phyloP scores from a whole-genome alignment of 495 filamentous ascomycete species.

The Xanthoparmelia taractica region DNA sequence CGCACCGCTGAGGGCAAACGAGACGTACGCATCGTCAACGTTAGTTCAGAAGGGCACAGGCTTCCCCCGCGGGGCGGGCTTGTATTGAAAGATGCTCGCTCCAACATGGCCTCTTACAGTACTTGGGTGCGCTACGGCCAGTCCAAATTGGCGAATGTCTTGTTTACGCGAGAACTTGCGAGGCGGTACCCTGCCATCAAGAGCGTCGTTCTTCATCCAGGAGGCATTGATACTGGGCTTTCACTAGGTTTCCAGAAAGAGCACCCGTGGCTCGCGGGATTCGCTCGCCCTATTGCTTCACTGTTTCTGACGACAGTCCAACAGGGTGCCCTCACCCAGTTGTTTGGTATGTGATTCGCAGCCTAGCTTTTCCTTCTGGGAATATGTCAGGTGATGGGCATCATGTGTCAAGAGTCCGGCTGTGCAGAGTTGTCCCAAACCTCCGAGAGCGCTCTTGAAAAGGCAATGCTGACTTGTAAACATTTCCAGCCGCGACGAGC shows the following conservation, averaged over 20 bases:
- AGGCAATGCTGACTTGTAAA: not conserved
- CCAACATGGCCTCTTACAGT: conserved; percentile 34
- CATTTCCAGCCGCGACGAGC: conserved; percentile 28
- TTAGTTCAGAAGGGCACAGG: conserved; percentile 37
- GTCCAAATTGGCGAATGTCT: conserved; percentile 61
- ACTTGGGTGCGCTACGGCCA: conserved; percentile 54
- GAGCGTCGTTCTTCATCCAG: conserved; percentile 56
- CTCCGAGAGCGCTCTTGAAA: not conserved
- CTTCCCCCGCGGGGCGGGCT: conserved; percentile 28
- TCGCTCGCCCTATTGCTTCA: conserved; percentile 11
- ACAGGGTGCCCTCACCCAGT: conserved; percentile 48
- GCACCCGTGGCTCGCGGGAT: conserved; percentile 27
- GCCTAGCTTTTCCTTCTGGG: not conserved
- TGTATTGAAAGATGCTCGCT: conserved; percentile 20
- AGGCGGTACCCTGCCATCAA: conserved; percentile 49
- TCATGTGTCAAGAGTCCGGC: not conserved
- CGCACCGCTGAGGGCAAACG: conserved; percentile 38
- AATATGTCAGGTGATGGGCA: too few relatives aligned
- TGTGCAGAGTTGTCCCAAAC: not conserved
- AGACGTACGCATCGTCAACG: conserved; percentile 42
- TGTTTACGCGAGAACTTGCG: conserved; percentile 54
- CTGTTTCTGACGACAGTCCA: conserved; percentile 27
- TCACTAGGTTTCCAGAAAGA: conserved; percentile 30
- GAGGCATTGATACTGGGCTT: conserved; percentile 51
- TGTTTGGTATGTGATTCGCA: conserved; percentile 31